Evolutionary conservation across 176 grass and related monocot species (phyloP), one percentile per base, ranked within the genome.

Genomic region (Thalia dealbata): DNA sequence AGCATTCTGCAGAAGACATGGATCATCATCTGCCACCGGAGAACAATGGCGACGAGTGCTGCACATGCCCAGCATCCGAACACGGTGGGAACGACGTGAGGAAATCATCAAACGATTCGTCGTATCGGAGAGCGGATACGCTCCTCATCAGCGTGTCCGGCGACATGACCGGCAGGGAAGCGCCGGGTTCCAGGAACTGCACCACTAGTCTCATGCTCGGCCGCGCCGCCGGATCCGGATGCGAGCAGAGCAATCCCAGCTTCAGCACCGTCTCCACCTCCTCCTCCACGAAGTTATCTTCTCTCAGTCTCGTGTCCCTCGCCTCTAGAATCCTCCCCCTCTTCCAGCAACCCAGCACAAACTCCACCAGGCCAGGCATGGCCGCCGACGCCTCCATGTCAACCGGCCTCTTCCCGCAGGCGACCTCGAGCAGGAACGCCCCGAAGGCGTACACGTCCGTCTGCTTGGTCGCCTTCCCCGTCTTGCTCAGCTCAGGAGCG

Each of bases 401-500:
- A 2, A 80, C 71, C 10, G 78, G 78, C 18, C 83, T 64, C 26
- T 48, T 70, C 6, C 83, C 83, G 5, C 79, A 70, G 0, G 32
- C 55, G 5, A 86, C 84, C 45, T 86, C 84, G 6, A 86, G 14
- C 3, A 81, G 63, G 1, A 81, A 81, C 21, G 73, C 70, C 0
- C 79, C 84, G 19, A 78, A 86, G 0, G 79, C 79, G 2, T 81
- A 86, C 48, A 81, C 64, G 0, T 86, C 84, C 0, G 79, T 70
- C 0, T 44, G 14, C 11, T 75, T 69, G 9, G 75, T 81, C 0
- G 79, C 84, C 75, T 81, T 86, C 0, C 78, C 78, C 0, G 68
- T 73, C 45, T 42, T 72, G 3, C 64, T 44, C 15, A 85, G 59
- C 25, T 85, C 78, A 0, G 83, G 73, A 0, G 83, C 78, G 1